Base-by-base conservation (phyloP, 805 yeast species). In the Zygosaccharomyces siamensis region DNA sequence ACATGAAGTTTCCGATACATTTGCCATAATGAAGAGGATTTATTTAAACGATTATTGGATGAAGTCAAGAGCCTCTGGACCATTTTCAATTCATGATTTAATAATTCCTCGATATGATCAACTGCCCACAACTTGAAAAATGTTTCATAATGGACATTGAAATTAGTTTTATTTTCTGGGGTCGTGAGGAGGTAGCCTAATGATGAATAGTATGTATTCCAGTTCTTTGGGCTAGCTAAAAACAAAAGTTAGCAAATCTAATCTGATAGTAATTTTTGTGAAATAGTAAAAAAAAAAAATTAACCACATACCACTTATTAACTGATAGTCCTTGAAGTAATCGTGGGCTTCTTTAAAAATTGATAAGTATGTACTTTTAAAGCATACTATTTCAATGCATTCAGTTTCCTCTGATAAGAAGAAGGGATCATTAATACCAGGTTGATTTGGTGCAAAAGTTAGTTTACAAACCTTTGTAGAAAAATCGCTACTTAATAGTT, bases 21-120 rank as follows among this genome's bases (percentile, higher is more conserved):
- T 5, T 54, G 50, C 74, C 75, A 72, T 21, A 70, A 42, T 4
- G 73, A 64, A 1, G 75, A 67, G 0, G 75, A 72, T 50, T 71
- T 71, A 53, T 72, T 72, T 21, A 69, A 37, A 32, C 62, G 62
- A 48, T 65, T 62, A 36, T 60, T 63, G 24, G 68, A 57, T 4
- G 72, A 69, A 7, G 63, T 63, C 32, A 72, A 50, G 3, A 70
- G 50, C 23, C 61, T 48, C 39, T 56, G 54, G 2, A 56, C 35
- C 1, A 61, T 4, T 3, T 24, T 14, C n/a, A 58, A 28, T 38
- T 60, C 65, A 11, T 49, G 39, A 1, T 38, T 27, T 0, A 49
- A 28, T 10, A 46, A 55, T 3, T 51, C 41, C 0, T 46, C 12
- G 3, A 35, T 4, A 2, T 39, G n/a, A 11, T 28, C 11, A 21